Base-by-base conservation (phyloP, 192 early-diverging fungal genomes). In the Umbelopsis ramanniana region DNA sequence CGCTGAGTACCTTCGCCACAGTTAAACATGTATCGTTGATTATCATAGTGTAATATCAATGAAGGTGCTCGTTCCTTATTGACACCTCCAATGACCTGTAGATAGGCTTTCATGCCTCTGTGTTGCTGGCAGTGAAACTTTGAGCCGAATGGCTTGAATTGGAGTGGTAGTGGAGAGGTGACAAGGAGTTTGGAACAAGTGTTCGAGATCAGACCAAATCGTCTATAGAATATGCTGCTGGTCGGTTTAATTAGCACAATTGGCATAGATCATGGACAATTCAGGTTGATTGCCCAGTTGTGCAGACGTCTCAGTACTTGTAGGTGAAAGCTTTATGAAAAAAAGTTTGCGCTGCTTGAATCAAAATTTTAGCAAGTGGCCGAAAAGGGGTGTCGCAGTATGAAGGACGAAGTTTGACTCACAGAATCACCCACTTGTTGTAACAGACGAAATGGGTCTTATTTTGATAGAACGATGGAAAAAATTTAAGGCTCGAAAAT, bases 1-100 rank as follows among this genome's bases (percentile, higher is more conserved):
- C 96, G 88, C 79, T 98, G 96, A 3, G 89, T 91, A 24, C 94
- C 95, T 77, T 98, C 96, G 52, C 91, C 86, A 76, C 94, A 95
- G 83, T 98, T 98, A 86, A 98, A 93, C 79, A 98, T 82, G 71
- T 96, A 96, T 35, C 93, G 83, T 52, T 92, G 86, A 10, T 67
- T 70, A 55, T 93, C 89, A 81, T 94, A 93, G 68, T 92, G 84
- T 26, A 95, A 79, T 63, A 96, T 69, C 45, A 98, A 78, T 17
- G 92, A 88, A 11, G 95, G 80, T 0, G 78, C 53, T n/a, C 83
- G 79, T 52, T 88, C 87, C 3, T 54, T 57, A 8, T 82, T 84
- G 11, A 75, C 73, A 26, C 80, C 76, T 19, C 87, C 86, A 17
- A 89, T 48, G 38, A 89, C 72, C 63, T 83, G 84, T 19, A 89